phyloP scores from a whole-genome alignment of 257 asterid species.

The Plantago elongata region DNA sequence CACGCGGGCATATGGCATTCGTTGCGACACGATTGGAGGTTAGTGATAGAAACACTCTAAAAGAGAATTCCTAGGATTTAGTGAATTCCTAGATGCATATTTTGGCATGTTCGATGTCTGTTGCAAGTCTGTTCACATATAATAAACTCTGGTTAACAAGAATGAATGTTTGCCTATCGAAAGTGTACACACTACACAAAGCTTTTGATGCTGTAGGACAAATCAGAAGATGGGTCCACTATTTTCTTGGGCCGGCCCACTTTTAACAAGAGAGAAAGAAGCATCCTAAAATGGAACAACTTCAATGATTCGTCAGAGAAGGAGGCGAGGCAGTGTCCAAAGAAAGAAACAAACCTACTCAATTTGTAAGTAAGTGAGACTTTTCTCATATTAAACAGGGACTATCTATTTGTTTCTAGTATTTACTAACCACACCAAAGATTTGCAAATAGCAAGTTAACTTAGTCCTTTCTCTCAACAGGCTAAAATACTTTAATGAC shows the following conservation, averaged over 20 bases:
- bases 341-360: no score
- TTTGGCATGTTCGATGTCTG: constrained; percentile 20
- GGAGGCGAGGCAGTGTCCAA: no score
- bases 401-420: no score
- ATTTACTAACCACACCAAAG: no score
- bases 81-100: constrained; percentile 16
- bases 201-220: constrained; percentile 11
- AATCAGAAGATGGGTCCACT: constrained; percentile 29
- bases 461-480: no score
- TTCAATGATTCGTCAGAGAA: neutral
- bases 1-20: constrained; percentile 19
- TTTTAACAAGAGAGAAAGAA: constrained; percentile 27
- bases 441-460: no score
- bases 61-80: constrained; percentile 3
- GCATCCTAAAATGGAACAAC: no score
- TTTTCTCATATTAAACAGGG: no score
- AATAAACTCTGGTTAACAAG: constrained; percentile 1
- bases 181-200: neutral
- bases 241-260: constrained; percentile 49
- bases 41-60: constrained; percentile 17
- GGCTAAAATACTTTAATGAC: no score
- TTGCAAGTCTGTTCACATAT: neutral
- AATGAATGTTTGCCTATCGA: neutral
- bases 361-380: no score
- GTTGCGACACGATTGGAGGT: constrained; percentile 25